A percentile compares a stretch with the other conserved stretches of the same genome.
phyloP scores from a whole-genome alignment of 2,329 filamentous ascomycete genomes.

The Colletotrichum noveboracense region DNA sequence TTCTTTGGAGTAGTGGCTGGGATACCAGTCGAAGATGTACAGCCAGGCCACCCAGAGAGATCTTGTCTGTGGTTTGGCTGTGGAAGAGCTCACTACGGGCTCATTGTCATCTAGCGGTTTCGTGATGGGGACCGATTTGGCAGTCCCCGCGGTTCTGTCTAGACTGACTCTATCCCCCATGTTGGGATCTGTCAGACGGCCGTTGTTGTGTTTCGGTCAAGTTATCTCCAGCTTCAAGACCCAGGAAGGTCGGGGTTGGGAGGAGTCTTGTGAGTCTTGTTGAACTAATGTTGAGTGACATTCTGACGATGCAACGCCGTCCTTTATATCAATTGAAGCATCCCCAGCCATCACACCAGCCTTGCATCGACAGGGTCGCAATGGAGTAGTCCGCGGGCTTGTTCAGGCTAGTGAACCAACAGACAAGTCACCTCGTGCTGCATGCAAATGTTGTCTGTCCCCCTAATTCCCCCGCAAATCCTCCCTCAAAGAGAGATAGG shows the following conservation, averaged over 20 bases:
- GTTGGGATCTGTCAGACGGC: background rate
- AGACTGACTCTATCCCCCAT: background rate
- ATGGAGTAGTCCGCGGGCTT: background rate
- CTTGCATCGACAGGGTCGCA: background rate
- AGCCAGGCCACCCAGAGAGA: constrained; percentile 30
- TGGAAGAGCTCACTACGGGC: constrained; percentile 27
- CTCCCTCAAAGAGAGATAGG: no score
- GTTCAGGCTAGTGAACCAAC: background rate
- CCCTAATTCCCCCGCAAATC: background rate
- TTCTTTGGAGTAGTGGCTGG: constrained; percentile 32
- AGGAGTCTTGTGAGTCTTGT: background rate
- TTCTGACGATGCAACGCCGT: background rate
- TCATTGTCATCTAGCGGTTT: background rate
- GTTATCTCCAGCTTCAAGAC: background rate
- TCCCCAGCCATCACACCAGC: background rate
- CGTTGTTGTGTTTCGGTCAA: background rate
- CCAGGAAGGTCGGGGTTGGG: background rate
- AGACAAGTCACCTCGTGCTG: background rate
- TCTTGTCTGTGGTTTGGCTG: background rate
- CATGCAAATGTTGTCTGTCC: background rate
- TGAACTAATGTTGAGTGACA: background rate
- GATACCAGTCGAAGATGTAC: constrained; percentile 32
- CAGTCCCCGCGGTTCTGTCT: background rate
- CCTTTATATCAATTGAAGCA: background rate
- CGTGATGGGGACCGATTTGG: background rate